Base-by-base conservation (phyloP, 805 yeast genomes). In the Candida dendrica region DNA sequence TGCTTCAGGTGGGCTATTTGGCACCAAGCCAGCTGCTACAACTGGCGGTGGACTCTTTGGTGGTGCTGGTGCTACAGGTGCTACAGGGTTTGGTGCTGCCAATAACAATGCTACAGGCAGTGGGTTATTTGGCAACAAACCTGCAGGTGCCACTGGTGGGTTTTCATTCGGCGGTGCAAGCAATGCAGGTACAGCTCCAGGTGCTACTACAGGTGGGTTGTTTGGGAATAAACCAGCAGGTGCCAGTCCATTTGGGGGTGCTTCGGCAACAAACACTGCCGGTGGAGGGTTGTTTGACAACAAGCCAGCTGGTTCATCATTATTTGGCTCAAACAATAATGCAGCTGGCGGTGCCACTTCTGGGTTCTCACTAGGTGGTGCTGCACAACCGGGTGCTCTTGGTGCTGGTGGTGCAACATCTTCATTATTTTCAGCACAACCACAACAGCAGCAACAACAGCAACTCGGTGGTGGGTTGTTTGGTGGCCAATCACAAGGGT, bases 241-340 rank as follows among this genome's bases (percentile, higher is more conserved):
- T 3, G 15, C 61, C 6, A 78, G 77, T 31, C 47, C 52, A 30
- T 72, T 72, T 53, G 75, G 75, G 18, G 63, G 58, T 36, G 54
- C 50, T 16, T 51, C 54, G 53, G 44, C 47, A 15, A 33, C 26
- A 32, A 39, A 30, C 5, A 14, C 34, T 4, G 15, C 61, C 6
- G 46, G 54, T 37, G n/a, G n/a, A n/a, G 62, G 66, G 40, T 53
- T 60, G 29, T 72, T 72, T 52, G 75, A 75, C 17, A 51, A 56
- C 32, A 59, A 58, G 38, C 52, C 61, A 41, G 47, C 49, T 16
- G 47, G 45, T n/a, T 44, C 50, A 48, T 34, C 53, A 27, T n/a
- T n/a, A n/a, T 65, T 63, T 31, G 49, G 46, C n/a, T 41, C 44
- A 29, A 32, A 48, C 50, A 7, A 42, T 36, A 36, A 38, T 40